Evolutionary conservation across 2,329 filamentous ascomycete genomes (phyloP).

Genomic region (Pestalotiopsis sp.): DNA sequence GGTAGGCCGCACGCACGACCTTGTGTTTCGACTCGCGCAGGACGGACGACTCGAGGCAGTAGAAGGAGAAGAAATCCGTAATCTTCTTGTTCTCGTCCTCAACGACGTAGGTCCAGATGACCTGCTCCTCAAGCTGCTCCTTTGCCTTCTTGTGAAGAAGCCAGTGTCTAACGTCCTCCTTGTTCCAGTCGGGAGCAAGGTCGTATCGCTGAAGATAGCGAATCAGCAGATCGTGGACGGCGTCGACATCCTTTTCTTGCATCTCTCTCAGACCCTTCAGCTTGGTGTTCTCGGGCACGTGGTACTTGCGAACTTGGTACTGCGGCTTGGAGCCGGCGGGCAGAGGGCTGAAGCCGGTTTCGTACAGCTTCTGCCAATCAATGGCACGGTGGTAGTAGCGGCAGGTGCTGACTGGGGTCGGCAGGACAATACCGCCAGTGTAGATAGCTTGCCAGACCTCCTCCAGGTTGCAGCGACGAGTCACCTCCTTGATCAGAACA

Average conservation of each 20-base stretch:
- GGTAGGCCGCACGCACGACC: conserved; percentile 85
- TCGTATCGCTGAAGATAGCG: conserved; percentile 81
- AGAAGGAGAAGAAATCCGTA: conserved; percentile 97
- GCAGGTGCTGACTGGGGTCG: conserved; percentile 89
- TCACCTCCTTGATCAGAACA: conserved; percentile 97
- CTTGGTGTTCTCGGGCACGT: conserved; percentile 73
- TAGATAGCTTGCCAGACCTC: conserved; percentile 91
- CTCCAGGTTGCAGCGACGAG: conserved; percentile 83
- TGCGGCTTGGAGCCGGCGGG: conserved; percentile 82
- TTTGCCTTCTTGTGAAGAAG: conserved; percentile 68
- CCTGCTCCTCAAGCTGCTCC: conserved; percentile 68
- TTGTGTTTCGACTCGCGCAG: conserved; percentile 80
- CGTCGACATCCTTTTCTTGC: conserved; percentile 76
- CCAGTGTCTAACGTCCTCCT: conserved; percentile 87
- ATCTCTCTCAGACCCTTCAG: conserved; percentile 80
- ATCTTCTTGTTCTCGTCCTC: conserved; percentile 77
- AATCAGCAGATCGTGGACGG: conserved; percentile 73
- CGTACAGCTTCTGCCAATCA: conserved; percentile 95
- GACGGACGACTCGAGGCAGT: conserved; percentile 89
- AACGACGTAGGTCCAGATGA: conserved; percentile 93
- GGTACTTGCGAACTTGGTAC: conserved; percentile 85
- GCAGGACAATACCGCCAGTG: conserved; percentile 88
- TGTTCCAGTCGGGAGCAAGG: conserved; percentile 79
- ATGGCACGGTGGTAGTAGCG: conserved; percentile 94
- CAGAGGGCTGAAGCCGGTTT: conserved; percentile 90